phyloP scores from a whole-genome alignment of 352 stramenopile species.

The Phytopythium aichiense region DNA sequence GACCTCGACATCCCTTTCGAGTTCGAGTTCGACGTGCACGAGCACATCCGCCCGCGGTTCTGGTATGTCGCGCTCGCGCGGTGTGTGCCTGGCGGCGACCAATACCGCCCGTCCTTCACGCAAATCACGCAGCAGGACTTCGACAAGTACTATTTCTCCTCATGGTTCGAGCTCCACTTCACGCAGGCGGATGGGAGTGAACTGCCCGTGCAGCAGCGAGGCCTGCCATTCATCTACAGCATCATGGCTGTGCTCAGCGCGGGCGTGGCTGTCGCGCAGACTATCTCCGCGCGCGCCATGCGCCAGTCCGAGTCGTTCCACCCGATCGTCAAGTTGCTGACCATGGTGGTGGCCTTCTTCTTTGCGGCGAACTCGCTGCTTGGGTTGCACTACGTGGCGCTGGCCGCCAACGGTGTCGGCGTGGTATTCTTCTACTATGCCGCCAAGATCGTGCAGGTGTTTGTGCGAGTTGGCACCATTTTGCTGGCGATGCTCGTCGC shows the following conservation, averaged over 20 bases:
- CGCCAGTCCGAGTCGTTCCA: conserved; percentile 70
- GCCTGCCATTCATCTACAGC: conserved; percentile 46
- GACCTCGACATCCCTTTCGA: conserved; percentile 46
- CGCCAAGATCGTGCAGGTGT: conserved; percentile 63
- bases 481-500: conserved; percentile 70
- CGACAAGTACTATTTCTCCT: conserved; percentile 73
- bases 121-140: conserved; percentile 71
- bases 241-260: conserved; percentile 43
- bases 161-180: conserved; percentile 80
- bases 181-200: conserved; percentile 59
- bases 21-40: conserved; percentile 59
- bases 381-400: conserved; percentile 56
- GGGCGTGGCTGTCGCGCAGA: conserved; percentile 29
- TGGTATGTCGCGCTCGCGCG: conserved; percentile 72
- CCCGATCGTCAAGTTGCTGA: conserved; percentile 72
- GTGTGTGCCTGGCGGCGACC: conserved; percentile 60
- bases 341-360: conserved; percentile 60
- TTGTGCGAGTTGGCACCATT: conserved; percentile 67
- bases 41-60: conserved; percentile 64
- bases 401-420: conserved; percentile 61
- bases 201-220: conserved; percentile 63
- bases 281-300: conserved; percentile 37
- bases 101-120: conserved; percentile 52
- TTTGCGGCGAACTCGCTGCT: conserved; percentile 53
- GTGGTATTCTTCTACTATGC: conserved; percentile 65